Evolutionary conservation across 257 asterid species (phyloP).

Genomic region (Fraxinus pennsylvanica): DNA sequence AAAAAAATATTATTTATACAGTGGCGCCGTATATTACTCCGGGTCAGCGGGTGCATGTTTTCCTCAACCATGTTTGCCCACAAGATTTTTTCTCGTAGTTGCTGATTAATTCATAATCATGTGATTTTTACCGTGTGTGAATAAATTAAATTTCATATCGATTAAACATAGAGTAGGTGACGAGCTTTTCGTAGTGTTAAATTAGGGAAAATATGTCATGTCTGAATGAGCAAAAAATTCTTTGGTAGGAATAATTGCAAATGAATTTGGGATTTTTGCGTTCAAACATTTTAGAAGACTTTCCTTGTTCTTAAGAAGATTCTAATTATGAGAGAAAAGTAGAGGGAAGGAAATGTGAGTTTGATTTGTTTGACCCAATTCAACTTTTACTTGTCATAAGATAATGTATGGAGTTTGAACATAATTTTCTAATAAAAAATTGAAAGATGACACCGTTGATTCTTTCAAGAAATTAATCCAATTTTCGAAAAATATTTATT

Average conservation of each 20-base stretch:
- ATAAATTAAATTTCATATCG: too few species aligned
- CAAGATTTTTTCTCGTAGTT: not conserved
- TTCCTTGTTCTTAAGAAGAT: slow-evolving; percentile 2
- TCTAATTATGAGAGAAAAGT: not conserved
- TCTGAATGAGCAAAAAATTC: too few species aligned
- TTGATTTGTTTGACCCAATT: not conserved
- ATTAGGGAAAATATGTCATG: too few species aligned
- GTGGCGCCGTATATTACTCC: not conserved
- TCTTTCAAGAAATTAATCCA: too few species aligned
- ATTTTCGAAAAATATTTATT: too few species aligned
- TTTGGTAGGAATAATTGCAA: too few species aligned
- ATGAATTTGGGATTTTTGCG: not conserved
- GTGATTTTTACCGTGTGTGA: too few species aligned
- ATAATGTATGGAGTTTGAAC: not conserved
- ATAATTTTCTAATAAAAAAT: too few species aligned
- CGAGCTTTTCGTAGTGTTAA: too few species aligned
- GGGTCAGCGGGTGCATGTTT: slow-evolving; percentile 22
- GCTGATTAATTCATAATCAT: slow-evolving; percentile 1
- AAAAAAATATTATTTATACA: not conserved
- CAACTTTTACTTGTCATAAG: not conserved
- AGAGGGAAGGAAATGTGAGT: not conserved
- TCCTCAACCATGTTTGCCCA: slow-evolving; percentile 17
- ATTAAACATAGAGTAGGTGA: too few species aligned
- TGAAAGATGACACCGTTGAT: too few species aligned
- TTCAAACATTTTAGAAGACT: not conserved